Evolutionary conservation across 345 rosid species (phyloP), one percentile per base, ranked within the genome.

Genomic region (Citrus glauca): DNA sequence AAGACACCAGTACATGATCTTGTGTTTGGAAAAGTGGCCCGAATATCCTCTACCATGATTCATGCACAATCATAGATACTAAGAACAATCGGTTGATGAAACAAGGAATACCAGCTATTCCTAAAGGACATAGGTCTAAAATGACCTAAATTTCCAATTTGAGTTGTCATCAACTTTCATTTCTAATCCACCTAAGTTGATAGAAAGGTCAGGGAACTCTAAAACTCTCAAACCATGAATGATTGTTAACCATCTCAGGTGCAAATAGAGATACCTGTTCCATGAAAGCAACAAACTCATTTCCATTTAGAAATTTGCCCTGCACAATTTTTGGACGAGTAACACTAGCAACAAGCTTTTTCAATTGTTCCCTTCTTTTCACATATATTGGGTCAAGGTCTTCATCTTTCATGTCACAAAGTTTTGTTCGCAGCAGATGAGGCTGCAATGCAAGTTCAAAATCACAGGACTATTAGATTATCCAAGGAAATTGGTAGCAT

Each of bases 261-360:
- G 22, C 30, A 68, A 77, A 64, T 22, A 69, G 57, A 78, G 77
- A 64, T 84, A 97, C 99, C 98, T 94, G 98, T 84, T 91, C 92
- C 55, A 97, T 83, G 89, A 97, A 97, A 72, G 92, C 76, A 28
- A 97, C 93, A 80, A 97, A 97, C 87, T 94, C 99, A 82, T 91
- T 88, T 68, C 99, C 99, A 74, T 90, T 92, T 25, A 97, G 85
- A 74, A 82, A 57, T 85, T 89, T 97, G 4, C 98, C 98, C 83
- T 91, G 98, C 87, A 97, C 98, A 85, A 94, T 82, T 91, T 97
- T 97, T 73, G 99, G 98, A 40, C 84, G 98, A 77, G 91, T 81
- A 74, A 91, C 81, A 86, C 93, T 91, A 65, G 90, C 81, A 77
- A 97, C 98, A 56, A 97, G 83, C 74, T 87, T 82, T 86, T 97